A percentile compares a stretch with the other conserved stretches of the same genome.
Evolutionary conservation across 768 basidiomycete genomes (phyloP).

Genomic region (Suillus tomentosus): DNA sequence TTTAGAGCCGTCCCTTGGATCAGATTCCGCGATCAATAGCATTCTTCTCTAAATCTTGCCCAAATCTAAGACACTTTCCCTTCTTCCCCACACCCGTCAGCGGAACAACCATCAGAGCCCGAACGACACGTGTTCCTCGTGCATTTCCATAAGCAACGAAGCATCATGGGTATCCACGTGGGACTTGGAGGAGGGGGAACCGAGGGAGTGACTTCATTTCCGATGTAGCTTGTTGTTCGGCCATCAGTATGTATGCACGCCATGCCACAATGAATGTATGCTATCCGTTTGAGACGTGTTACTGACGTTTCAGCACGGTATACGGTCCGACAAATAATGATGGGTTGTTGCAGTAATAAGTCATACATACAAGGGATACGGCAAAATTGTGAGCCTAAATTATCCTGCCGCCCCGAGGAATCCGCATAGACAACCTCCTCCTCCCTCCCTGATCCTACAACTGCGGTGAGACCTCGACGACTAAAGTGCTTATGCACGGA

Average conservation of each 20-base stretch:
- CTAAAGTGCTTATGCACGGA: constrained; percentile 39
- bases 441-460: constrained; percentile 29
- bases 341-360: constrained; percentile 13
- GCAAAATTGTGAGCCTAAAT: constrained; percentile 27
- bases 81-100: constrained; percentile 24
- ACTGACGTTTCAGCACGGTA: constrained; percentile 19
- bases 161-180: constrained; percentile 15
- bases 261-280: not conserved
- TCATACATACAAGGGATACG: constrained; percentile 35
- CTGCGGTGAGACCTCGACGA: constrained; percentile 24
- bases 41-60: not conserved
- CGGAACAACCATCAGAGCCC: constrained; percentile 28
- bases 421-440: constrained; percentile 26
- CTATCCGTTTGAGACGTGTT: not conserved
- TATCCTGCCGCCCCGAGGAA: constrained; percentile 13
- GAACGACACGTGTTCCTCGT: constrained; percentile 18
- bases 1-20: constrained; percentile 16
- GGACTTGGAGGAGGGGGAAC: not conserved
- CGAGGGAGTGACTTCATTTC: not conserved
- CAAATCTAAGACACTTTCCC: constrained; percentile 10
- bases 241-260: constrained; percentile 15
- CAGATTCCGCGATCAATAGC: constrained; percentile 21
- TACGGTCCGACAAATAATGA: constrained; percentile 21
- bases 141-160: not conserved
- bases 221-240: constrained; percentile 4